Base-by-base conservation (phyloP, 2,329 filamentous ascomycete genomes). In the Tolypocladium amazonense region DNA sequence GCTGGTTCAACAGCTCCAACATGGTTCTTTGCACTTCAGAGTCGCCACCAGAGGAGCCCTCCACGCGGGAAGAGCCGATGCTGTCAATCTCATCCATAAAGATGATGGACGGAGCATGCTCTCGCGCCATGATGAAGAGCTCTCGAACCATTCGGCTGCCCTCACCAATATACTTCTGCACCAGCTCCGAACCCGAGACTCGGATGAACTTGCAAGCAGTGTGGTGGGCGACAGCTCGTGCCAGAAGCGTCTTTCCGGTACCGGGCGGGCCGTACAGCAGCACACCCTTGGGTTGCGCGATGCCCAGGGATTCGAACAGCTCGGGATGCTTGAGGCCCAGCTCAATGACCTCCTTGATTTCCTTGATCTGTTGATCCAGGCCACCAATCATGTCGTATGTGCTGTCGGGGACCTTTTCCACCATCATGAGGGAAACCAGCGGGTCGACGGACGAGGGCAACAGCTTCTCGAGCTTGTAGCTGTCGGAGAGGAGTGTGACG, bases 1-100 rank as follows among this genome's bases (percentile, higher is more conserved):
- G 85, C 80, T 99, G 94, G 79, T 99, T 99, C 65, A 99, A 86
- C 62, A 99, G 81, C 76, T 99, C 94, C 77, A 99, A 78, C 94
- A 99, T 99, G 56, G 94, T 99, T 70, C 94, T 88, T 79, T 99
- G 94, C 58, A 99, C 94, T 76, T 99, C 94, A 1, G 92, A 97
- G 72, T 99, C 94, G 70, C 94, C 94, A 58, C 92, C 92, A 25
- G 90, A 95, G 61, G 90, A 95, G 33, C 93, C 93, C 73, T 99
- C 94, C 58, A 99, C 93, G 76, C 94, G 90, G 62, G 92, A 96
- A 39, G 92, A 97, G 64, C 94, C 94, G 76, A 99, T 99, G 67
- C 90, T 96, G 80, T 99, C 94, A 75, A 99, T 97, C 77, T 99
- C 94, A 75, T 99, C 94, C 94, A 99, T 99, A 81, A 99, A 99